Evolutionary conservation across 768 basidiomycete genomes (phyloP), one percentile per base, ranked within the genome.

Genomic region (Gautieria morchelliformis): DNA sequence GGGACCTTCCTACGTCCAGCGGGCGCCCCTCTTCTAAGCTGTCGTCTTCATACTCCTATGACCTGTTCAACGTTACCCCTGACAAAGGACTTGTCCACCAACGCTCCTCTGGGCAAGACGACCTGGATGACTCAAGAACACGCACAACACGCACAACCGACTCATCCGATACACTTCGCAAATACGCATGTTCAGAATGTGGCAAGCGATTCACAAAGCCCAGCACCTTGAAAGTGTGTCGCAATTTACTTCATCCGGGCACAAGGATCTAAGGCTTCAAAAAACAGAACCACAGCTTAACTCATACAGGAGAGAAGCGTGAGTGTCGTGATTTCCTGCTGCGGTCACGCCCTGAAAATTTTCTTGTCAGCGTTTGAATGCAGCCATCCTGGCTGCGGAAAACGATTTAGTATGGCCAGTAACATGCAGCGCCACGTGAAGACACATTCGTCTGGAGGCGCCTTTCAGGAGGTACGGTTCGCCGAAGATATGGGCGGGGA

Each of bases 391-490:
- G 51, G 37, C 19, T 52, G 51, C 20, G 51, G 35, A 19, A 52
- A 40, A 40, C 51, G 51, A 11, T 52, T 52, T 33, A 52, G 51
- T 52, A 52, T 52, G 51, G 51, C 51, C 15, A 52, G 51, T 19
- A 52, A 52, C 20, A 52, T 52, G 51, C 51, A 52, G 51, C 51
- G 51, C 20, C 51, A 52, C 20, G 40, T 52, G 51, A 35, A 22
- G 20, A 52, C 51, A 24, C 51, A 52, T 52, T 35, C 15, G 1
- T 52, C 51, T 35, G 51, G 51, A 9, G 40, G 51, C 20, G 51
- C 51, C 33, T 52, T 52, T 33, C 33, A 52, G 17, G 37, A 27
- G 9, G 33, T 52, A 9, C 33, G 4, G 5, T 22, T 35, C 19
- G 32, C 5, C 11, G 35, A 52, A 22, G 51, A 52, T 40, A 19